Conservation (phyloP, 345 rosid genomes). For the Brassica carinata region DNA sequence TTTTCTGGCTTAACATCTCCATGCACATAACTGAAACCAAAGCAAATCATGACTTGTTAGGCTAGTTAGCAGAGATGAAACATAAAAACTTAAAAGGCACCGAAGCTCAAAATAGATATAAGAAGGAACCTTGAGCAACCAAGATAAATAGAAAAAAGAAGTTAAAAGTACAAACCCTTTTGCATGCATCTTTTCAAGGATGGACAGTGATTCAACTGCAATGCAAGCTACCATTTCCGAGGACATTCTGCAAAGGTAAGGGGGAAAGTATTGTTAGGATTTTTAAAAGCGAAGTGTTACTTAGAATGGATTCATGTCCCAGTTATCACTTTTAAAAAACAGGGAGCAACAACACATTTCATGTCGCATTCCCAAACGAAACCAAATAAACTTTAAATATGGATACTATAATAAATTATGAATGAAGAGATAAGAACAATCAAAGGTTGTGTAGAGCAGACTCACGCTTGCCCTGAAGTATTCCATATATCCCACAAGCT, state of each 20-base stretch:
- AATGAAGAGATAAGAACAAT: constrained; percentile 1
- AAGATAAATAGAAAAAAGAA: constrained; percentile 7
- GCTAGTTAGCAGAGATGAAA: constrained; percentile 20
- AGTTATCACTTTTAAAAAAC: not conserved
- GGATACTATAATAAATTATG: not conserved
- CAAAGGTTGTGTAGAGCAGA: constrained; percentile 29
- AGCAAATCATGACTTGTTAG: constrained; percentile 13
- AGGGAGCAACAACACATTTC: not conserved
- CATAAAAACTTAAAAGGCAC: constrained; percentile 3
- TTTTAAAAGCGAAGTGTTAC: not conserved
- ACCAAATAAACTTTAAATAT: not conserved
- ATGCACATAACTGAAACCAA: constrained; percentile 80
- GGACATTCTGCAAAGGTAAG: constrained; percentile 66
- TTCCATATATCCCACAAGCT: constrained; percentile 99
- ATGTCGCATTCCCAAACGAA: constrained; percentile 3
- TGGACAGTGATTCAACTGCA: constrained; percentile 89
- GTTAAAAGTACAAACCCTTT: constrained; percentile 66
- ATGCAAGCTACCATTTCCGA: constrained; percentile 98
- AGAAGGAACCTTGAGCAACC: constrained; percentile 8
- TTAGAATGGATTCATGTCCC: not conserved
- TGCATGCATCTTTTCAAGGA: constrained; percentile 87
- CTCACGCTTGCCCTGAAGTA: constrained; percentile 90
- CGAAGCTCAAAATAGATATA: constrained; percentile 10
- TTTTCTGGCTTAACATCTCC: constrained; percentile 99
- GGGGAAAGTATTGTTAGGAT: constrained; percentile 3